Evolutionary conservation across 1,284 basidiomycete genomes (phyloP).

Genomic region (Apiotrichum mycotoxinovorans): DNA sequence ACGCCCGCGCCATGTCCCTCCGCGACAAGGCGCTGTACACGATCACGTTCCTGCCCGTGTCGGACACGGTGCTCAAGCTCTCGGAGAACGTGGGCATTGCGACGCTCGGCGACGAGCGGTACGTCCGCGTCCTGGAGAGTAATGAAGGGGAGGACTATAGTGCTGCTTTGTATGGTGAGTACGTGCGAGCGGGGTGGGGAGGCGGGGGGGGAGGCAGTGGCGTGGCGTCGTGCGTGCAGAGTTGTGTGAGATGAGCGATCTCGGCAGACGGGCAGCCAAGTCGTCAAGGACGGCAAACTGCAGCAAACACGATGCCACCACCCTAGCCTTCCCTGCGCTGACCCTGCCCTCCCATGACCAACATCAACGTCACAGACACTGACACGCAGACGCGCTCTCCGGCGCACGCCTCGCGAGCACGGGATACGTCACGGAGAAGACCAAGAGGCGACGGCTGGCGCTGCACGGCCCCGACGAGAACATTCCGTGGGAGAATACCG

Average conservation of each 20-base stretch:
- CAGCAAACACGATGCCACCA: too few species aligned
- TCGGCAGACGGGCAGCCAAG: neutral
- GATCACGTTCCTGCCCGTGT: conserved; percentile 26
- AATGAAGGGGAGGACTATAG: conserved; percentile 35
- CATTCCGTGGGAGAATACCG: conserved; percentile 42
- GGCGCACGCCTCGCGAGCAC: conserved; percentile 39
- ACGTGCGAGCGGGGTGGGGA: neutral
- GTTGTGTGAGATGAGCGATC: neutral
- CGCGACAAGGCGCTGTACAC: conserved; percentile 41
- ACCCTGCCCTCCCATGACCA: too few species aligned
- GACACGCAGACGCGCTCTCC: conserved; percentile 36
- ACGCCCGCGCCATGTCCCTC: conserved; percentile 30
- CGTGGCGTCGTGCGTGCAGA: neutral
- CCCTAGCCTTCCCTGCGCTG: neutral
- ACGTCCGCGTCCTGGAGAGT: conserved; percentile 32
- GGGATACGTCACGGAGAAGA: conserved; percentile 32
- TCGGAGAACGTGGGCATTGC: conserved; percentile 19
- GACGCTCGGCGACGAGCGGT: conserved; percentile 23
- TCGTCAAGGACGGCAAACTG: too few species aligned
- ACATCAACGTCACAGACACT: too few species aligned
- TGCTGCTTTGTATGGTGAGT: conserved; percentile 39
- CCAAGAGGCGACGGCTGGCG: conserved; percentile 41
- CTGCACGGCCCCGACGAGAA: conserved; percentile 46
- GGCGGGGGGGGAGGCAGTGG: neutral
- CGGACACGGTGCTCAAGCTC: conserved; percentile 29